A percentile compares a stretch with the other conserved stretches of the same genome.
Evolutionary conservation across 225 moss, liverwort and hornwort genomes (phyloP).

Genomic region (Sphagnum tenellum): DNA sequence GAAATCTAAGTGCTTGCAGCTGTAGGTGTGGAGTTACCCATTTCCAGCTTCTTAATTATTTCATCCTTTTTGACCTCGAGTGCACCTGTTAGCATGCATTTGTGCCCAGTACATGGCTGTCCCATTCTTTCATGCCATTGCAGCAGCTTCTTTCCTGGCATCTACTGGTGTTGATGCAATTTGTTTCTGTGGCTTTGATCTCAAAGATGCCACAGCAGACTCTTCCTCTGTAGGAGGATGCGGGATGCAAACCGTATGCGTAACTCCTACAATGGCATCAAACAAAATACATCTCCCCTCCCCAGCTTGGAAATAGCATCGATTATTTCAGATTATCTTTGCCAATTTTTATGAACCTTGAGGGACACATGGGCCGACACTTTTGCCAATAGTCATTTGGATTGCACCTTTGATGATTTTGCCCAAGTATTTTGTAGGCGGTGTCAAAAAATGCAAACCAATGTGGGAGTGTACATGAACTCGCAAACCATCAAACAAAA

Average conservation of each 20-base stretch:
- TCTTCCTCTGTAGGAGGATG: background rate
- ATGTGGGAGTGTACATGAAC: no score
- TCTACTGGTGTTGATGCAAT: constrained; percentile 17
- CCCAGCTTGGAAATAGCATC: constrained; percentile 52
- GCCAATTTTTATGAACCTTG: constrained; percentile 30
- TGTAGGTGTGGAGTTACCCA: constrained; percentile 17
- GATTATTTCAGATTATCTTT: constrained; percentile 55
- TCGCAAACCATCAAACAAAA: no score
- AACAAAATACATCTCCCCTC: constrained; percentile 50
- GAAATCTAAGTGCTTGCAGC: constrained; percentile 12
- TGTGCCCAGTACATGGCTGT: constrained; percentile 54
- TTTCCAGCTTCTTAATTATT: constrained; percentile 19
- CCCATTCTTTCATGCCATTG: constrained; percentile 49
- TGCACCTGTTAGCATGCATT: constrained; percentile 36
- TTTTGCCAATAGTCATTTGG: no score
- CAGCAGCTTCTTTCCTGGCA: constrained; percentile 44
- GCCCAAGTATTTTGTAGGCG: no score
- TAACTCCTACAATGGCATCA: constrained; percentile 58
- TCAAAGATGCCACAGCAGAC: constrained; percentile 1
- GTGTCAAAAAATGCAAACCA: no score
- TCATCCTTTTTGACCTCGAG: constrained; percentile 24
- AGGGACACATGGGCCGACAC: no score
- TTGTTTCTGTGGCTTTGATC: constrained; percentile 21
- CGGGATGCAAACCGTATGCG: constrained; percentile 18
- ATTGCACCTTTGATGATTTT: no score